A percentile compares a stretch with the other conserved stretches of the same genome.
Evolutionary conservation across 306 rosid species (phyloP).

Genomic region (Alnus rubra): DNA sequence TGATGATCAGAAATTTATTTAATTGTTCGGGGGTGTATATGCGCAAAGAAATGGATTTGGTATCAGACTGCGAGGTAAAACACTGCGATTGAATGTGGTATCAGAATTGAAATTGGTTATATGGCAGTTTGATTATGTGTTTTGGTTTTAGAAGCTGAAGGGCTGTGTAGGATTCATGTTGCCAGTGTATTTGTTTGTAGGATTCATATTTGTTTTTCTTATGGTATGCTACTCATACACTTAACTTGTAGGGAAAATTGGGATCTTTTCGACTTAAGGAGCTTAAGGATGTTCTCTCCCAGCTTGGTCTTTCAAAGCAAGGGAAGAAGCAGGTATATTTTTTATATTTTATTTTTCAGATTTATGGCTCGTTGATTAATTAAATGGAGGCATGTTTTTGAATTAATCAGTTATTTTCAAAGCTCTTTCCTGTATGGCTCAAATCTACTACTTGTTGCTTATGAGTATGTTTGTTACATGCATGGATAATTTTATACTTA

Average conservation of each 20-base stretch:
- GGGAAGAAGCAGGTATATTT: conserved; percentile 9
- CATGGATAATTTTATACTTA: background rate
- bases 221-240: background rate
- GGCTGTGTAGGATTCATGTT: background rate
- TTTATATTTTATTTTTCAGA: background rate
- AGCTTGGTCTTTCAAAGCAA: conserved; percentile 46
- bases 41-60: conserved; percentile 8
- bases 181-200: background rate
- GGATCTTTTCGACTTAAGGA: conserved; percentile 81
- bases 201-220: background rate
- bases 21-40: background rate
- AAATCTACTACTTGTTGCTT: background rate
- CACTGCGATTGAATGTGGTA: background rate
- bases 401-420: too few species aligned
- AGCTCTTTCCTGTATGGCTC: background rate
- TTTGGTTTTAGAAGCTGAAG: background rate
- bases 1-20: background rate
- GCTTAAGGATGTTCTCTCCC: conserved; percentile 90
- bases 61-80: background rate
- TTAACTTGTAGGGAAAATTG: conserved; percentile 68
- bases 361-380: background rate
- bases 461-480: background rate
- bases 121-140: background rate
- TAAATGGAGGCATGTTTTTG: too few species aligned
- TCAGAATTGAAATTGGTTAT: background rate